Conservation (phyloP, 177 flowering plant genomes). For the Vitis hybrid region DNA sequence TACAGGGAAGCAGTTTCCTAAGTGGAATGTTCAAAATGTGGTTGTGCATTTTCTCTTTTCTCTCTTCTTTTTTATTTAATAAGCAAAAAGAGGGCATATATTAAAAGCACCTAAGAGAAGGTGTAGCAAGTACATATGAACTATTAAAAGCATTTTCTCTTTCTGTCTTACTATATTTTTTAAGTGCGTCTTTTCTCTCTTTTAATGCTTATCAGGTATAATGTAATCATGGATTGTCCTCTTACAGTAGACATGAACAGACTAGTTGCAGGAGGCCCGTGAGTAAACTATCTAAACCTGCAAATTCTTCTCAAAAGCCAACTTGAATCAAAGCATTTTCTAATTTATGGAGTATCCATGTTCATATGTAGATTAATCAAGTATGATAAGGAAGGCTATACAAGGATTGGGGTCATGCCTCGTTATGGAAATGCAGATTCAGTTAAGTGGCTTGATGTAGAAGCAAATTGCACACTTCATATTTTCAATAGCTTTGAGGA, state of each 20-base stretch:
- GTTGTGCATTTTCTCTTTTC: neutral
- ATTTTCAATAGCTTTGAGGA: slow-evolving; percentile 61
- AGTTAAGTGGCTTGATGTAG: slow-evolving; percentile 53
- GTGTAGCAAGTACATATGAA: too few relatives aligned
- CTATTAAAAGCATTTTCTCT: too few relatives aligned
- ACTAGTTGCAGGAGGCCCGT: slow-evolving; percentile 61
- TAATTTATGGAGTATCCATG: neutral
- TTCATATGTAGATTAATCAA: slow-evolving; percentile 42
- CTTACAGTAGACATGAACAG: slow-evolving; percentile 44
- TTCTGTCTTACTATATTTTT: neutral
- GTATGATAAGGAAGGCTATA: slow-evolving; percentile 39
- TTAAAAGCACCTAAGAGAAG: too few relatives aligned
- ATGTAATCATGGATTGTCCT: slow-evolving; percentile 62
- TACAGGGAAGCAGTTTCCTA: too few relatives aligned
- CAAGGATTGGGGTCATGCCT: slow-evolving; percentile 73
- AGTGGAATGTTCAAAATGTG: too few relatives aligned
- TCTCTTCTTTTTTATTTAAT: too few relatives aligned
- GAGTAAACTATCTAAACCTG: slow-evolving; percentile 20
- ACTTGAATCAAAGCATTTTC: too few relatives aligned
- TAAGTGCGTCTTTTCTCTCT: neutral
- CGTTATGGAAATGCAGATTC: slow-evolving; percentile 58
- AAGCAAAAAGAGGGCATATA: too few relatives aligned
- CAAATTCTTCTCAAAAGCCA: neutral
- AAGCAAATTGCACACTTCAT: slow-evolving; percentile 53
- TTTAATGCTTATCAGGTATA: slow-evolving; percentile 39